Base-by-base conservation (phyloP, 2,329 filamentous ascomycete species). In the Aspergillus ibericus region DNA sequence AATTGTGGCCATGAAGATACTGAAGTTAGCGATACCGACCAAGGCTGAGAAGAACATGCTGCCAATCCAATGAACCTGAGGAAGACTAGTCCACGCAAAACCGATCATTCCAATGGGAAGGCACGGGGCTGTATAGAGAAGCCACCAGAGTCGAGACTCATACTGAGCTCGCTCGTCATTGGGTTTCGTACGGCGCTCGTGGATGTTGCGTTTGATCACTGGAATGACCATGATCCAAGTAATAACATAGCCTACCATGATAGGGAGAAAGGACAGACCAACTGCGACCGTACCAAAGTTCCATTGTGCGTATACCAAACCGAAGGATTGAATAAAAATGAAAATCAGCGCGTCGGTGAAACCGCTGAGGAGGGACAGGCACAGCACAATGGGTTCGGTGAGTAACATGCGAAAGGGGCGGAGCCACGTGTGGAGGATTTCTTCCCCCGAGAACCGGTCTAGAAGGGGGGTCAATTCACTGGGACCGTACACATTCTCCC, bases 401-500 rank as follows among this genome's bases (percentile, higher is more conserved):
- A 85, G 63, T 68, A 88, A 86, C 82, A 88, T 86, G 63, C 79
- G 78, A 72, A 87, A 88, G 0, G 86, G 85, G 2, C 85, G 82
- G 35, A 79, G 70, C 83, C 85, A 86, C 56, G 86, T 82, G 6
- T 76, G 72, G 32, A 84, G 59, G 16, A 89, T 77, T 63, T 89
- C 86, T 58, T 77, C 79, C 60, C 76, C 20, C 9, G 42, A 76
- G 1, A 82, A 82, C 72, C 89, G 86, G 40, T 85, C 81, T 59
- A 85, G 78, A 6, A 47, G 15, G 15, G 22, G 42, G 8, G 75
- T 73, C 75, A 84, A 86, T 73, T 93, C 90, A 58, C 89, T 86
- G 1, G 89, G 89, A 0, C 91, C 90, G 66, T 85, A 91, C 63
- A 92, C 72, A 63, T 90, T 85, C 64, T 83, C 75, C 35, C 86